Evolutionary conservation across 2,329 filamentous ascomycete species (phyloP).

Genomic region (Paecilomyces sp.): DNA sequence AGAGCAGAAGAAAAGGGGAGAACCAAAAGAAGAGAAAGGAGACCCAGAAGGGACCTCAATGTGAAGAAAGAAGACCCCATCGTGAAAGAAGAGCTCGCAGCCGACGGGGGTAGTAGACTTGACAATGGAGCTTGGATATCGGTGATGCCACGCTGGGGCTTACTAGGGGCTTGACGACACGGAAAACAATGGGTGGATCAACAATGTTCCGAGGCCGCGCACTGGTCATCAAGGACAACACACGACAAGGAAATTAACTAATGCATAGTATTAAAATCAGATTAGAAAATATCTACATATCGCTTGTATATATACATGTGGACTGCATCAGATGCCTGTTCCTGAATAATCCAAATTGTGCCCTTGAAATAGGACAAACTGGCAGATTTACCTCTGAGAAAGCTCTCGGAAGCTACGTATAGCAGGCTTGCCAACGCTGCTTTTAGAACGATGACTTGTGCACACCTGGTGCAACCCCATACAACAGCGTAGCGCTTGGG

Average conservation of each 20-base stretch:
- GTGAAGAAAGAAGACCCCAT: conserved; percentile 24
- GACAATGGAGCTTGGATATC: conserved; percentile 11
- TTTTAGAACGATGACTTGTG: background rate
- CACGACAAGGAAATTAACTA: no score
- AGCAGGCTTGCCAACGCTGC: background rate
- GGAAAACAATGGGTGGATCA: conserved; percentile 13
- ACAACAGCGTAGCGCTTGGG: background rate
- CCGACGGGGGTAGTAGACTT: conserved; percentile 7
- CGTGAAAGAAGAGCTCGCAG: conserved; percentile 11
- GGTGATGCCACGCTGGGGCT: conserved; percentile 26
- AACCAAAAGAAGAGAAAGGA: conserved; percentile 26
- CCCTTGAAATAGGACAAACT: background rate
- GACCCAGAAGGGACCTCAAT: conserved; percentile 22
- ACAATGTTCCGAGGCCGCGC: conserved; percentile 19
- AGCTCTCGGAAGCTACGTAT: background rate
- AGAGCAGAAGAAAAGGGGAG: conserved; percentile 53
- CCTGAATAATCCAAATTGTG: no score
- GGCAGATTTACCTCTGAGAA: background rate
- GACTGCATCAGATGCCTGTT: no score
- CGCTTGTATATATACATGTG: no score
- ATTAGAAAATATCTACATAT: no score
- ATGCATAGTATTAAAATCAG: background rate
- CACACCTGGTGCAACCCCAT: background rate
- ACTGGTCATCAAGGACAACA: background rate
- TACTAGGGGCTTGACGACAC: conserved; percentile 16